These are phyloP conservation scores for Verticillium isaacii DNA, from an alignment of 2,329 filamentous ascomycete species.

Conservation along the genomic window DNA sequence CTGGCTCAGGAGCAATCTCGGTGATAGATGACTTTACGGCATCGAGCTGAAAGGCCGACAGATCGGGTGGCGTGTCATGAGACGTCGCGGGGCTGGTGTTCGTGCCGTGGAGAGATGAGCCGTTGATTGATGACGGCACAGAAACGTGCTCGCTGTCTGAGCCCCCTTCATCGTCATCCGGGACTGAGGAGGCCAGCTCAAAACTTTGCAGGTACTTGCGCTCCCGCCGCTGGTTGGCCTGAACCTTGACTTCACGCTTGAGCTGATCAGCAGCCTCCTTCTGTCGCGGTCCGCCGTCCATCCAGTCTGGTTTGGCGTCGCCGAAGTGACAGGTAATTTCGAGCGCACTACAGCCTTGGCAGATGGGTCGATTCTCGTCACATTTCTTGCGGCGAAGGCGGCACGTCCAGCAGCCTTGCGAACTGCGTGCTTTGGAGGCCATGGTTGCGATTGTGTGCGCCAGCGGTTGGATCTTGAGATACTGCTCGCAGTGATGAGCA, in stretches of 20 bases:
- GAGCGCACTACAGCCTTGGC: slow-evolving; percentile 45
- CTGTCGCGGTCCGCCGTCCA: slow-evolving; percentile 35
- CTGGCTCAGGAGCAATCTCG: slow-evolving; percentile 7
- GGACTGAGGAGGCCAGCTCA: slow-evolving; percentile 4
- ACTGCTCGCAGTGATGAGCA: not conserved
- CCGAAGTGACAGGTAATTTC: slow-evolving; percentile 52
- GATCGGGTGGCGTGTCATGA: slow-evolving; percentile 9
- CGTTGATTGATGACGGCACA: slow-evolving; percentile 6
- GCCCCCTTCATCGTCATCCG: slow-evolving; percentile 5
- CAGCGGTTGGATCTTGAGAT: not conserved
- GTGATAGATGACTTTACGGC: slow-evolving; percentile 11
- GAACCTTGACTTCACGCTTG: slow-evolving; percentile 18
- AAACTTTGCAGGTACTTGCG: slow-evolving; percentile 40
- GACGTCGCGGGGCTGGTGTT: slow-evolving; percentile 7
- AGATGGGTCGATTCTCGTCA: slow-evolving; percentile 48
- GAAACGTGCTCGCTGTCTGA: slow-evolving; percentile 8
- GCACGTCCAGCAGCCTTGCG: slow-evolving; percentile 56
- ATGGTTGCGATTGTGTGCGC: not conserved
- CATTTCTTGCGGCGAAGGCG: slow-evolving; percentile 58
- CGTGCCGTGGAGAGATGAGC: slow-evolving; percentile 4
- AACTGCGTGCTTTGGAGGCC: slow-evolving; percentile 28
- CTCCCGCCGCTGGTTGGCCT: slow-evolving; percentile 28
- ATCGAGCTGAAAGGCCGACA: slow-evolving; percentile 7
- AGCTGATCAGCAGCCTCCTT: slow-evolving; percentile 17
- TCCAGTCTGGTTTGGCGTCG: slow-evolving; percentile 51